Conservation (phyloP, 345 rosid genomes). For the Turritis glabra region DNA sequence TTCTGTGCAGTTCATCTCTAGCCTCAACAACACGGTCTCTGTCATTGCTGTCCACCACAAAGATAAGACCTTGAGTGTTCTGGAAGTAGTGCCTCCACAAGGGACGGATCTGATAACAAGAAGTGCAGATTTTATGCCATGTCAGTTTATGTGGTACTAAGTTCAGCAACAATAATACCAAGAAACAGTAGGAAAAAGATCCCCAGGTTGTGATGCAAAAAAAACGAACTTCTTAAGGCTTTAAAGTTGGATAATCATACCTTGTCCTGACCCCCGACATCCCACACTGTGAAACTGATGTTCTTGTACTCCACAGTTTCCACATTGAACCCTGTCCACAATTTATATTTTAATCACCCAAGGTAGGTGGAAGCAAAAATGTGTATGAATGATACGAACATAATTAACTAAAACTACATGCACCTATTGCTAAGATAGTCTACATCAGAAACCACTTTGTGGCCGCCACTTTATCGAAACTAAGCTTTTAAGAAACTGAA, state of each 20-base stretch:
- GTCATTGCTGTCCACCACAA: constrained; percentile 80
- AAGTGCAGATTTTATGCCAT: not conserved
- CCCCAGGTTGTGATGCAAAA: not conserved
- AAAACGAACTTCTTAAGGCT: not conserved
- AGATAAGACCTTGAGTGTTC: constrained; percentile 76
- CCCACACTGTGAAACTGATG: constrained; percentile 62
- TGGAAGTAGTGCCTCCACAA: constrained; percentile 63
- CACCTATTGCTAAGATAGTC: not conserved
- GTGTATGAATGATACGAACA: not conserved
- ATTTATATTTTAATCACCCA: not conserved
- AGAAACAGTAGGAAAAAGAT: not conserved
- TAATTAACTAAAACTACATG: not conserved
- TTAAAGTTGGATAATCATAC: not conserved
- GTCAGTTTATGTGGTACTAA: not conserved
- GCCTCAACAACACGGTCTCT: constrained; percentile 54
- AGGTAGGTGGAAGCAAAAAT: not conserved
- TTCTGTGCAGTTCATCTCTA: constrained; percentile 19
- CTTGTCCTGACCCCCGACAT: constrained; percentile 76
- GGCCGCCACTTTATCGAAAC: not conserved
- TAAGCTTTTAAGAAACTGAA: not conserved
- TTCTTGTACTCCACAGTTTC: constrained; percentile 85
- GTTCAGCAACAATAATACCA: not conserved
- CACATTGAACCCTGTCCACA: constrained; percentile 48
- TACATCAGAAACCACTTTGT: not conserved
- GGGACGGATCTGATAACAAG: constrained; percentile 14